Conservation (phyloP, 176 grass and related monocot species). For the Otatea glauca region DNA sequence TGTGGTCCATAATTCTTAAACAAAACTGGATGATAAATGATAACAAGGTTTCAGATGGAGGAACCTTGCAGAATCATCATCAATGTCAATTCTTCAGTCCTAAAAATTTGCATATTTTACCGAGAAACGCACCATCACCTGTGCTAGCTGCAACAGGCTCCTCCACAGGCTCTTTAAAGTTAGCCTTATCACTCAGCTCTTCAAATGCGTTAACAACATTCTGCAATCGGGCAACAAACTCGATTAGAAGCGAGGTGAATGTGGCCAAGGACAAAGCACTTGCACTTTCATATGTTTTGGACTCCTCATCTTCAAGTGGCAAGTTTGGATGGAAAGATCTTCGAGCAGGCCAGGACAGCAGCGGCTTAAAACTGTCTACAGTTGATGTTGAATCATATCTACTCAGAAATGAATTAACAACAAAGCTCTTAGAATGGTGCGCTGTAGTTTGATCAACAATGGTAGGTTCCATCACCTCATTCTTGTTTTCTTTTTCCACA, state of each 20-base stretch:
- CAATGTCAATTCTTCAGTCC: slow-evolving; percentile 58
- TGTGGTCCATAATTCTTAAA: slow-evolving; percentile 18
- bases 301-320: slow-evolving; percentile 57
- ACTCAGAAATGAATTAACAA: slow-evolving; percentile 53
- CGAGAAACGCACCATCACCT: slow-evolving; percentile 31
- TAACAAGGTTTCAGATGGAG: slow-evolving; percentile 27
- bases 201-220: slow-evolving; percentile 92
- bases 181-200: slow-evolving; percentile 77
- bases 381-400: slow-evolving; percentile 60
- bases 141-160: slow-evolving; percentile 55
- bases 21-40: slow-evolving; percentile 43
- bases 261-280: slow-evolving; percentile 94
- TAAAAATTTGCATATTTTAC: slow-evolving; percentile 51
- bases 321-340: slow-evolving; percentile 68
- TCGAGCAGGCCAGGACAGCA: slow-evolving; percentile 70
- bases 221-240: slow-evolving; percentile 91
- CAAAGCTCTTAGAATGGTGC: slow-evolving; percentile 58
- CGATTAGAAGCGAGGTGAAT: slow-evolving; percentile 87
- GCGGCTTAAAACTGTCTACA: slow-evolving; percentile 49
- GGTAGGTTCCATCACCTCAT: slow-evolving; percentile 47
- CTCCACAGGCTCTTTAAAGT: slow-evolving; percentile 74
- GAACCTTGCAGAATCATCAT: slow-evolving; percentile 15
- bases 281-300: slow-evolving; percentile 87
- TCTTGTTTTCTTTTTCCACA: slow-evolving; percentile 46
- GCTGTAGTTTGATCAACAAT: slow-evolving; percentile 52